Evolutionary conservation across 176 grass and related monocot genomes (phyloP), one percentile per base, ranked within the genome.

Genomic region (Musa acuminata): DNA sequence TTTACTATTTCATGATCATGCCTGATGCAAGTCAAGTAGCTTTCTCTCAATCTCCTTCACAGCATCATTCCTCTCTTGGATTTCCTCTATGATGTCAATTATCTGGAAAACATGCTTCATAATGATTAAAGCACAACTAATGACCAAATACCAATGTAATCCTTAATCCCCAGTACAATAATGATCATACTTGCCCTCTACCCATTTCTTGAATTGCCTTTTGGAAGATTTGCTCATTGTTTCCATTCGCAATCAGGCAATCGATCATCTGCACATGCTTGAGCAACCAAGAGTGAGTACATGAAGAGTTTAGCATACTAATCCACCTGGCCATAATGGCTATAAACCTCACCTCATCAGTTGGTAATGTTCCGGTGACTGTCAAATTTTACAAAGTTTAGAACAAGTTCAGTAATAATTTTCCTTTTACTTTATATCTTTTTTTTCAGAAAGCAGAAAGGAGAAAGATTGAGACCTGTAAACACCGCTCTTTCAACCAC

Each of bases 41-140:
- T 76, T 91, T 79, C 90, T 97, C 70, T 97, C 90, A 58, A 97
- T 93, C 79, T 97, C 94, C 85, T 83, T 85, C 63, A 87, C 87
- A 52, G 82, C 75, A 72, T 97, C 90, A 79, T 97, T 87, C 68
- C 90, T 80, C 77, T 97, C 93, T 80, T 97, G 94, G 65, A 97
- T 97, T 86, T 93, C 94, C 78, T 89, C 80, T 19, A 93, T 86
- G 0, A 84, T 82, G 14, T 75, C 90, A 53, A 93, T 63, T 23
- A 97, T 76, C 93, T 93, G 69, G 8, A 24, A 48, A 55, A 74
- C 49, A 76, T 35, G 17, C 20, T 68, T 55, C 21, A 13, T 72
- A 11, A 65, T 53, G 48, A n/a, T 13, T 13, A 13, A 35, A 35
- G 29, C 3, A 35, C 29, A 35, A 35, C 29, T 35, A 35, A 35